Evolutionary conservation across 2,329 filamentous ascomycete genomes (phyloP).

Genomic region (Cadophora gregata): DNA sequence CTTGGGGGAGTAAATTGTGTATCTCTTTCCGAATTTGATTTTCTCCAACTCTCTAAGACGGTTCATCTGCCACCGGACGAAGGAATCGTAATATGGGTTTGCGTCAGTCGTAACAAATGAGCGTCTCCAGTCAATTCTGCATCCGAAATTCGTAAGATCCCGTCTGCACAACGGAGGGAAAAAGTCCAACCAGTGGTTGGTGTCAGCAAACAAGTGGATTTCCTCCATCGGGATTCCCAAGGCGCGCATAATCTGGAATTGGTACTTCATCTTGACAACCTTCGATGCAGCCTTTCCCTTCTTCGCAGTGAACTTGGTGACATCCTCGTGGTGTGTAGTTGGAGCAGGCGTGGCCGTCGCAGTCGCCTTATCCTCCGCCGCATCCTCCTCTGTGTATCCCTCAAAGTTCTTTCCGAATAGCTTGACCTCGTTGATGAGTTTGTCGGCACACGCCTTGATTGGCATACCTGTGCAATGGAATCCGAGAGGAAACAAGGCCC

Average conservation of each 20-base stretch:
- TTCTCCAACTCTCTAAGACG: conserved; percentile 87
- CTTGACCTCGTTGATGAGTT: conserved; percentile 87
- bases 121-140: conserved; percentile 90
- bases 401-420: conserved; percentile 89
- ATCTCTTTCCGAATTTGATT: conserved; percentile 91
- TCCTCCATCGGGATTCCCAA: conserved; percentile 87
- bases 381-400: conserved; percentile 69
- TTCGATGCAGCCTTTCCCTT: conserved; percentile 93
- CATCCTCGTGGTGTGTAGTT: conserved; percentile 75
- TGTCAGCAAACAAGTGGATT: conserved; percentile 91
- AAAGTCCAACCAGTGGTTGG: conserved; percentile 89
- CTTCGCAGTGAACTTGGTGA: conserved; percentile 90
- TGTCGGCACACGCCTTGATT: conserved; percentile 97
- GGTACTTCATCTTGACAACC: conserved; percentile 92
- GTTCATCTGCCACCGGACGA: conserved; percentile 97
- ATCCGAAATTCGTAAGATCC: conserved; percentile 84
- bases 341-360: conserved; percentile 62
- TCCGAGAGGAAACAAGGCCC: conserved; percentile 85
- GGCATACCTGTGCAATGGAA: conserved; percentile 98
- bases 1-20: conserved; percentile 92
- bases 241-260: conserved; percentile 93
- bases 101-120: conserved; percentile 94
- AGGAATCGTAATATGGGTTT: conserved; percentile 96
- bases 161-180: conserved; percentile 84
- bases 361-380: conserved; percentile 56